These are phyloP conservation scores for Rosa hybrid DNA, from an alignment of 331 rosid species.

Conservation along the genomic window DNA sequence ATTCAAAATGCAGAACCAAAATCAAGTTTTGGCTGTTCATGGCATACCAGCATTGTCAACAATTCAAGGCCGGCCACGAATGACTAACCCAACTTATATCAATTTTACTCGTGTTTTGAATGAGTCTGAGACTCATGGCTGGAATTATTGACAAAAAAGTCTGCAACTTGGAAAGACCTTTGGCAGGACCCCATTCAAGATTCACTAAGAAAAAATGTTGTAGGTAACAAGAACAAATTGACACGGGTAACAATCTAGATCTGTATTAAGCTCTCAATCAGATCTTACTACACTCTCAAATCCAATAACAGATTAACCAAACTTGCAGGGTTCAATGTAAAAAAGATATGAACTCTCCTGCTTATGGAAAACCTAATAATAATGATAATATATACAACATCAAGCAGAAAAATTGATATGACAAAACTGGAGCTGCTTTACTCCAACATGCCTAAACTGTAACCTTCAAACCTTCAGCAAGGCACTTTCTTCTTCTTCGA, in stretches of 20 bases:
- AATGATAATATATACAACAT: neutral
- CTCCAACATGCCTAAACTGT: slow-evolving; percentile 7
- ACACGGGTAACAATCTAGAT: neutral
- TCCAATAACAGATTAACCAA: slow-evolving; percentile 20
- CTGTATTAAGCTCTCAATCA: slow-evolving; percentile 16
- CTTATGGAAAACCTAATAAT: slow-evolving; percentile 27
- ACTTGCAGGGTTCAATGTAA: slow-evolving; percentile 23
- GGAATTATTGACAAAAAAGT: slow-evolving; percentile 1
- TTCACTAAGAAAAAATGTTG: neutral
- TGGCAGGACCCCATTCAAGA: neutral
- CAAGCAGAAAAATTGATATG: neutral
- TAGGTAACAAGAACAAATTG: neutral
- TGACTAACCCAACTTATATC: neutral
- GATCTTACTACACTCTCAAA: slow-evolving; percentile 19
- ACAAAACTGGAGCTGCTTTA: slow-evolving; percentile 24
- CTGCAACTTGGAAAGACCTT: neutral
- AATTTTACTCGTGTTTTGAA: neutral
- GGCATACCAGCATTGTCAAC: neutral
- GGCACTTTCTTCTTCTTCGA: slow-evolving; percentile 24
- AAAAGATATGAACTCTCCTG: slow-evolving; percentile 25
- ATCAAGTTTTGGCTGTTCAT: neutral
- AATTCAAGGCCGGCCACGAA: neutral
- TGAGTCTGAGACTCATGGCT: neutral
- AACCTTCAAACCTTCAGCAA: slow-evolving; percentile 15
- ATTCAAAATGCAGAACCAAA: neutral